phyloP scores from a whole-genome alignment of 2,329 filamentous ascomycete species.

The Fusarium camptoceras region DNA sequence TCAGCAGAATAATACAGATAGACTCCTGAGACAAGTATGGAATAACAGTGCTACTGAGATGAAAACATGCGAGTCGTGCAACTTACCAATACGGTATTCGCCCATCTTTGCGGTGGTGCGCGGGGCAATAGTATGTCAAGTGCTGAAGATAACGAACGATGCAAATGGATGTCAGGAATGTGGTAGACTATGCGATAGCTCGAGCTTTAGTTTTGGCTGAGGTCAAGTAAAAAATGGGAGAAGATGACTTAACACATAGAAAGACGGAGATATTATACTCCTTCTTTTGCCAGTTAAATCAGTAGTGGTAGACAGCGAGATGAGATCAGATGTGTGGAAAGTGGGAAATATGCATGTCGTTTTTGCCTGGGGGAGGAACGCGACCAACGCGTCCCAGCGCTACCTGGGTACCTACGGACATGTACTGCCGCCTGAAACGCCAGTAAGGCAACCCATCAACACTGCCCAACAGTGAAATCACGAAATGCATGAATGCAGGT shows the following conservation, averaged over 20 bases:
- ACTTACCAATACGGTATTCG: conserved; percentile 61
- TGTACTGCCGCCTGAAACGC: conserved; percentile 8
- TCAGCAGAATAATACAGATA: conserved; percentile 26
- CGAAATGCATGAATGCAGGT: neutral
- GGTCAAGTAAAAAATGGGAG: neutral
- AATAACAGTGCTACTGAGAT: conserved; percentile 4
- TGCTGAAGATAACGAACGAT: conserved; percentile 28
- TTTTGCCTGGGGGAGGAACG: conserved; percentile 26
- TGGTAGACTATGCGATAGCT: neutral
- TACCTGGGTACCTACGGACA: neutral
- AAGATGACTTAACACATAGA: neutral
- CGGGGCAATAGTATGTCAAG: conserved; percentile 6
- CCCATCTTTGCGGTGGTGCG: conserved; percentile 53
- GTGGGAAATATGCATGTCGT: conserved; percentile 27
- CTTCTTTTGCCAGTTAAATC: conserved; percentile 11
- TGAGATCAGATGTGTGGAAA: conserved; percentile 27
- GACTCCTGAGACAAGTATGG: neutral
- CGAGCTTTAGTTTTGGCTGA: conserved; percentile 10
- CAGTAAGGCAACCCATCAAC: conserved; percentile 1
- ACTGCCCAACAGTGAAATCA: neutral
- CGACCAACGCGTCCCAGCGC: conserved; percentile 39
- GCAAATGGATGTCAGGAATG: conserved; percentile 2
- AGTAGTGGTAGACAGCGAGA: conserved; percentile 37
- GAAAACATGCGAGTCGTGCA: neutral
- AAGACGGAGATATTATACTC: conserved; percentile 5